Evolutionary conservation across 1,139 yeast genomes (phyloP), one percentile per base, ranked within the genome.

Genomic region (Martiniozyma asiatica): DNA sequence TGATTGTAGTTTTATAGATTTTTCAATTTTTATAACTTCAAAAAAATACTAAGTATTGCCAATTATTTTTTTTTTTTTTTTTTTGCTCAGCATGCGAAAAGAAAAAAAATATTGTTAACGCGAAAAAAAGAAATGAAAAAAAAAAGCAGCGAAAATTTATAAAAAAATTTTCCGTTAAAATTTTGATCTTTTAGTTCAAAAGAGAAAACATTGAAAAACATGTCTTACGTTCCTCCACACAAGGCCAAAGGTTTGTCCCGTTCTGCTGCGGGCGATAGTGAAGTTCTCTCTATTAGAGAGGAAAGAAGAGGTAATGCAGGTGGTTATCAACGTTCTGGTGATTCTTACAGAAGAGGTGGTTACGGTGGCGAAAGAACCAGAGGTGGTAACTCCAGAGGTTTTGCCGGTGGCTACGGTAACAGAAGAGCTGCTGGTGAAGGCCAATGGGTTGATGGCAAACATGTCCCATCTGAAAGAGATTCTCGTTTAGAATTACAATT

Each of bases 381-480:
- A 37, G 56, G 62, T 42, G 32, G 35, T 17, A 19, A 20, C 22
- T 15, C 16, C 14, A 43, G 45, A 41, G n/a, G n/a, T n/a, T n/a
- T n/a, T n/a, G n/a, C n/a, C n/a, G 26, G 20, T 17, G 18, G 15
- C 12, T 24, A 7, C 10, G 17, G 20, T 12, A 12, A 18, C 10
- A 15, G 16, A 19, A 25, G 28, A 8, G 38, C 34, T 15, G 40
- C 41, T 22, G 52, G 53, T 16, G 46, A 65, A 37, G 94, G 94
- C 47, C 67, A 65, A 45, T 89, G 87, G 73, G 75, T 67, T 37
- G 81, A 87, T 50, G 97, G 97, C 45, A 73, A 73, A 53, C 98
- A 89, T 56, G 67, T 73, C 43, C 94, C 94, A 35, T 84, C 94
- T 36, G 68, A 74, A 32, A 67, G 65, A 43, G 80, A 81, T 56